Base-by-base conservation (phyloP, 129 eudicot genomes). In the Calendula officinalis region DNA sequence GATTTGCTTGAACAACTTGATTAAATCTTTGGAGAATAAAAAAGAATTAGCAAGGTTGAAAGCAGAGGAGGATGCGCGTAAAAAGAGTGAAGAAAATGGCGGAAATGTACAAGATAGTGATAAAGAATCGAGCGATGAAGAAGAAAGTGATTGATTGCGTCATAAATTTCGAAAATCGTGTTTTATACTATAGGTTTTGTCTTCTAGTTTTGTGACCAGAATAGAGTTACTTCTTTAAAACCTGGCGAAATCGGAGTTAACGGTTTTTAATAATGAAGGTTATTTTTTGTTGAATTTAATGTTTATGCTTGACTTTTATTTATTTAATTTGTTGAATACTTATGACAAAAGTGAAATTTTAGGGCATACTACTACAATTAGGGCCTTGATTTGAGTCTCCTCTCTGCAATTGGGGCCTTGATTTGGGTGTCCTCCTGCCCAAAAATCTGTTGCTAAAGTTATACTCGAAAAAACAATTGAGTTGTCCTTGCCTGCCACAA, bases 381-480 rank as follows among this genome's bases (percentile, higher is more conserved):
- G 30, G 30, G 30, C 30, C 30, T 22, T 22, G 30, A 22, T 22
- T 22, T 22, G 30, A 2, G 30, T 22, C 30, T 22, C 30, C 30
- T 22, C 30, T 22, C 30, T 22, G 30, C 30, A 22, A 22, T 22
- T 22, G 30, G 30, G 30, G 30, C 30, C 30, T 22, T 22, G 30
- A 22, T 22, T 22, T 22, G 30, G 30, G 30, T 22, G 1, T 22
- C 30, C 30, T 56, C 82, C 95, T 52, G 84, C 55, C 57, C 81
- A 90, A 33, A 80, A 75, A 62, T 85, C 91, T 36, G 86, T 77
- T 32, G 98, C 91, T 74, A 84, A 59, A 38, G 87, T 68, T 34
- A 92, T 88, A 82, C 95, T 88, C 98, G 96, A 92, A 68, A 88
- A 71, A 33, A 92, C 96, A 14, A 92, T 96, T 5, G 82, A 78